These are phyloP conservation scores for Neurospora sp. DNA, from an alignment of 495 filamentous ascomycete species.

Conservation along the genomic window DNA sequence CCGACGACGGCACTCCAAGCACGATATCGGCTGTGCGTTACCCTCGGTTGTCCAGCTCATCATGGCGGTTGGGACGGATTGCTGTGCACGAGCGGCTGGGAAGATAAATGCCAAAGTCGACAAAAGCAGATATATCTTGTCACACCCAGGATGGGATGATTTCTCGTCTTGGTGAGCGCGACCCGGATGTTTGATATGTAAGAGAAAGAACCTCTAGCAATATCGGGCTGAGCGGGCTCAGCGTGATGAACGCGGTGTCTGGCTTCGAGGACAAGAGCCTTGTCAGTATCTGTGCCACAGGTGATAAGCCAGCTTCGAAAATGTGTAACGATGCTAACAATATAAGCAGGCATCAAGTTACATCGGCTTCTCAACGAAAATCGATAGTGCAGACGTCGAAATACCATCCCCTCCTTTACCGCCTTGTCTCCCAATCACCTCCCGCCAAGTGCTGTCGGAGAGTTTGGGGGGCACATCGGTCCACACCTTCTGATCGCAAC, in stretches of 20 bases:
- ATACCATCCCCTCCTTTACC: neutral
- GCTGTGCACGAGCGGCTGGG: neutral
- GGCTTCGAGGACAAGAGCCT: neutral
- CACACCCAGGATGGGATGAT: constrained; percentile 1
- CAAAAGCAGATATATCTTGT: neutral
- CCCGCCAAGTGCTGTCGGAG: constrained; percentile 3
- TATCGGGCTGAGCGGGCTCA: neutral
- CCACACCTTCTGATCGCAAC: constrained; percentile 6
- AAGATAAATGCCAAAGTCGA: neutral
- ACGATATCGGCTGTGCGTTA: constrained; percentile 11
- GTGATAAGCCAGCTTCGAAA: neutral
- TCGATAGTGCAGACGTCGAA: neutral
- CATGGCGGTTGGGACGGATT: neutral
- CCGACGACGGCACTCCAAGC: constrained; percentile 31
- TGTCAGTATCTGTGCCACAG: neutral
- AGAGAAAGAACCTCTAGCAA: neutral
- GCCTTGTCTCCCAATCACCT: constrained; percentile 5
- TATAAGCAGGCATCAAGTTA: neutral
- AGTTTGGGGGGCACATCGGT: neutral
- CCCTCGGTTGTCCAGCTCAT: neutral
- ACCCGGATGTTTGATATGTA: neutral
- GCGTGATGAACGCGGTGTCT: neutral
- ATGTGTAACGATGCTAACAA: neutral
- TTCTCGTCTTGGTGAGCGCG: neutral
- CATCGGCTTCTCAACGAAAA: neutral